Evolutionary conservation across 2,329 filamentous ascomycete genomes (phyloP).

Genomic region (Thelonectria blattea): DNA sequence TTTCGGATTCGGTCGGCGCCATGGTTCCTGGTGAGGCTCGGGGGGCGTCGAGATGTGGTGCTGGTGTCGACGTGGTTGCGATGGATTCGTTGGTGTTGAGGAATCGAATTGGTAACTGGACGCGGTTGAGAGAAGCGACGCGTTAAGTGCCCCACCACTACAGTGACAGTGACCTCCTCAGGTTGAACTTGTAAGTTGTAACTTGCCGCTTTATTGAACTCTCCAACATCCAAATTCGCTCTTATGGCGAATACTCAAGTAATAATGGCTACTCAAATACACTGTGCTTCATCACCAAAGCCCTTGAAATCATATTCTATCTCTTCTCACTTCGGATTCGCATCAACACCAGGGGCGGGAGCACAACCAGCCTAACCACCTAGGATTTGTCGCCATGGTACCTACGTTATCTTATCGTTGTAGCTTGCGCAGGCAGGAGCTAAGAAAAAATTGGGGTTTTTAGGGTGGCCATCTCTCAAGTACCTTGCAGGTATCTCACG

Average conservation of each 20-base stretch:
- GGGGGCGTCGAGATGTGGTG: neutral
- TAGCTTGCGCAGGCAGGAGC: neutral
- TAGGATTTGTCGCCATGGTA: neutral
- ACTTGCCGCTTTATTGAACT: too few relatives aligned
- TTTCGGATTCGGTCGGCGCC: conserved; percentile 75
- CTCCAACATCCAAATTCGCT: too few relatives aligned
- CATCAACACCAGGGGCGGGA: too few relatives aligned
- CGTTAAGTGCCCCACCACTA: conserved; percentile 35
- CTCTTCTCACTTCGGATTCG: conserved; percentile 29
- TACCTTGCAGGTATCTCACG: too few relatives aligned
- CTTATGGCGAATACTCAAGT: too few relatives aligned
- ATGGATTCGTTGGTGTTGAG: neutral
- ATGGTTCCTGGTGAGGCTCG: conserved; percentile 50
- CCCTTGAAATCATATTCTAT: too few relatives aligned
- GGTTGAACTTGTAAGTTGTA: too few relatives aligned
- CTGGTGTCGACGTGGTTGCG: neutral
- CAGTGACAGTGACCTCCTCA: neutral
- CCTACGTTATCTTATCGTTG: conserved; percentile 6
- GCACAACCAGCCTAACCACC: conserved; percentile 59
- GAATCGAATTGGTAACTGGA: conserved; percentile 4
- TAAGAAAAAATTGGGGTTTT: too few relatives aligned
- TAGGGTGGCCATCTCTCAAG: too few relatives aligned
- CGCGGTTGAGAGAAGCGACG: conserved; percentile 26
- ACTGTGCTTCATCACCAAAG: conserved; percentile 55
- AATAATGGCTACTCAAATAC: conserved; percentile 30